Evolutionary conservation across 306 rosid species (phyloP).

Genomic region (Oemleria cerasiformis): DNA sequence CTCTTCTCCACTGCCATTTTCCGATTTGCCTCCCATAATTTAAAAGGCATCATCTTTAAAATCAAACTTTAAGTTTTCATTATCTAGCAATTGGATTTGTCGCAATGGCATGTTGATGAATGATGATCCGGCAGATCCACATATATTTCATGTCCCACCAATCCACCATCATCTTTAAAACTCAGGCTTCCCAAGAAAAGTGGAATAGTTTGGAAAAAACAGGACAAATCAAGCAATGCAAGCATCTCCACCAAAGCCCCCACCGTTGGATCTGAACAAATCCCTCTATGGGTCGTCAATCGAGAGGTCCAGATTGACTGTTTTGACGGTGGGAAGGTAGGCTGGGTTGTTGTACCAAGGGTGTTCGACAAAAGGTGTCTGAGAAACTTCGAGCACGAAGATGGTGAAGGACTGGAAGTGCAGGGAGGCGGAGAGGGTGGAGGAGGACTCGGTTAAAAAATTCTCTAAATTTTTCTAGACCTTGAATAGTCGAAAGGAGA

Average conservation of each 20-base stretch:
- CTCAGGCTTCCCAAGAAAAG: slow-evolving; percentile 66
- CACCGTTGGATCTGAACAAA: slow-evolving; percentile 26
- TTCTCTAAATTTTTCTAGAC: no score
- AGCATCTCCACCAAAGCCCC: slow-evolving; percentile 22
- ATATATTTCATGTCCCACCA: no score
- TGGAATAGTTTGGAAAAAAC: slow-evolving; percentile 76
- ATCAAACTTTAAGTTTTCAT: no score
- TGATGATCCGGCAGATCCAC: no score
- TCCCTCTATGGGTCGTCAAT: slow-evolving; percentile 56
- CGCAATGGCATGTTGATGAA: no score
- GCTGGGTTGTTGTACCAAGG: slow-evolving; percentile 14
- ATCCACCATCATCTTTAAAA: no score
- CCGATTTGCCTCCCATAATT: no score
- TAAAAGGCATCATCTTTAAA: no score
- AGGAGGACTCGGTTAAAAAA: slow-evolving; percentile 61
- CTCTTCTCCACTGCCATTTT: no score
- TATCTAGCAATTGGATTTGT: no score
- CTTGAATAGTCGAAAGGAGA: no score
- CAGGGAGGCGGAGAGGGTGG: slow-evolving; percentile 56
- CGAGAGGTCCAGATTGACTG: slow-evolving; percentile 48
- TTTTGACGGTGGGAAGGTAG: slow-evolving; percentile 34
- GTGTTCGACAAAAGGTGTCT: slow-evolving; percentile 32
- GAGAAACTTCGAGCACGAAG: slow-evolving; percentile 70
- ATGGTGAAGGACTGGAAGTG: slow-evolving; percentile 81
- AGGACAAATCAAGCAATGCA: slow-evolving; percentile 65